Conservation (phyloP, 2,329 filamentous ascomycete genomes). For the Pseudocercospora fijiensis region DNA sequence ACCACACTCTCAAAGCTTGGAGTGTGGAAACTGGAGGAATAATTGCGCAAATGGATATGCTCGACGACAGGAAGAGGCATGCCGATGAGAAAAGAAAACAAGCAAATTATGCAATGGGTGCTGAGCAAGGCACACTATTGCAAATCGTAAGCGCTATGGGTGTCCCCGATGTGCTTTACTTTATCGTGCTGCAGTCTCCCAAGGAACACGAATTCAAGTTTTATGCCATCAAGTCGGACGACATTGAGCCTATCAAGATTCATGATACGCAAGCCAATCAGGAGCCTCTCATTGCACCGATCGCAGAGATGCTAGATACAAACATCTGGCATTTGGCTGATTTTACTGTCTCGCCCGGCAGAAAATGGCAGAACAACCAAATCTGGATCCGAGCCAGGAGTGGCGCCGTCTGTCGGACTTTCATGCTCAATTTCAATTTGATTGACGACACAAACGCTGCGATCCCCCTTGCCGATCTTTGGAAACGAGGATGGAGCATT, state of each 20-base stretch:
- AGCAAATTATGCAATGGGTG: slow-evolving; percentile 73
- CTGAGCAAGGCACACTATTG: slow-evolving; percentile 73
- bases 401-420: slow-evolving; percentile 59
- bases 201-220: slow-evolving; percentile 92
- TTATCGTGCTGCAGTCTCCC: slow-evolving; percentile 81
- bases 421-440: slow-evolving; percentile 73
- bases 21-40: slow-evolving; percentile 79
- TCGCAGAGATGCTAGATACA: slow-evolving; percentile 52
- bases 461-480: slow-evolving; percentile 62
- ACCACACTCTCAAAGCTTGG: slow-evolving; percentile 88
- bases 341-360: slow-evolving; percentile 44
- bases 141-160: slow-evolving; percentile 56
- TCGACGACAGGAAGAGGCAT: slow-evolving; percentile 58
- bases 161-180: slow-evolving; percentile 44
- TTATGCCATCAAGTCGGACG: slow-evolving; percentile 64
- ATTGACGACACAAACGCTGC: slow-evolving; percentile 55
- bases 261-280: slow-evolving; percentile 56
- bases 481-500: slow-evolving; percentile 57
- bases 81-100: slow-evolving; percentile 43
- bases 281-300: slow-evolving; percentile 60
- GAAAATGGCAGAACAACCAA: slow-evolving; percentile 43
- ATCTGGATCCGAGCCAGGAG: slow-evolving; percentile 55
- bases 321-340: slow-evolving; percentile 54
- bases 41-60: slow-evolving; percentile 72
- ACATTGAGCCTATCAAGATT: slow-evolving; percentile 14